Base-by-base conservation (phyloP, 495 filamentous ascomycete genomes). In the Penicillium canariense region DNA sequence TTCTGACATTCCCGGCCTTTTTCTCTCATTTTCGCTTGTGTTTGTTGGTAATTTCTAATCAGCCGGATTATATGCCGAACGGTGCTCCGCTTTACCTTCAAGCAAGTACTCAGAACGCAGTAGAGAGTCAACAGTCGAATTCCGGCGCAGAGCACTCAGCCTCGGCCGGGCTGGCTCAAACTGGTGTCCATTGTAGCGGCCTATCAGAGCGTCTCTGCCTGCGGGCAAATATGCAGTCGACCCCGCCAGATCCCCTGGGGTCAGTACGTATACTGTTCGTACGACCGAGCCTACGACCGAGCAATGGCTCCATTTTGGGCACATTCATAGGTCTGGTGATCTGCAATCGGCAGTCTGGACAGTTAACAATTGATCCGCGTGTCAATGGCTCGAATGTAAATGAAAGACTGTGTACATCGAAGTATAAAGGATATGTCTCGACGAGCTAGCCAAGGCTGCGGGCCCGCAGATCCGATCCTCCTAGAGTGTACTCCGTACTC, bases 21-120 rank as follows among this genome's bases (percentile, higher is more conserved):
- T 8, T 31, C 39, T 48, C 27, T 48, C 28, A 22, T 52, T 36
- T 40, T 35, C 32, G 46, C 12, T 35, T 52, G 48, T 1, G 1
- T 25, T 20, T 63, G 59, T 60, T 58, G 49, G 52, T 61, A 60
- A 58, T 62, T 15, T 38, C 31, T 52, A 62, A 67, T 62, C 47
- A 47, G 50, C 45, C 52, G 32, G 27, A 48, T 46, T 48, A 52
- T 27, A 23, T 34, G 34, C 40, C 25, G 20, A 17, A 36, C 32
- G 34, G 34, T 27, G 12, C 30, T 36, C 20, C 32, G 30, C 18
- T 49, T 12, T 0, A 23, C 5, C 6, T 9, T 40, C 20, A 22
- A 8, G 14, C 14, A 23, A 5, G 36, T 42, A 42, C 9, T 22
- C 20, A 5, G 36, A 23, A 42, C 9, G 18, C 20, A 6, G 38